Percentiles rank a stretch among this genome's conserved stretches.
Conservation (phyloP, 75 land plant species). For the Chamaecyparis obtusa region DNA sequence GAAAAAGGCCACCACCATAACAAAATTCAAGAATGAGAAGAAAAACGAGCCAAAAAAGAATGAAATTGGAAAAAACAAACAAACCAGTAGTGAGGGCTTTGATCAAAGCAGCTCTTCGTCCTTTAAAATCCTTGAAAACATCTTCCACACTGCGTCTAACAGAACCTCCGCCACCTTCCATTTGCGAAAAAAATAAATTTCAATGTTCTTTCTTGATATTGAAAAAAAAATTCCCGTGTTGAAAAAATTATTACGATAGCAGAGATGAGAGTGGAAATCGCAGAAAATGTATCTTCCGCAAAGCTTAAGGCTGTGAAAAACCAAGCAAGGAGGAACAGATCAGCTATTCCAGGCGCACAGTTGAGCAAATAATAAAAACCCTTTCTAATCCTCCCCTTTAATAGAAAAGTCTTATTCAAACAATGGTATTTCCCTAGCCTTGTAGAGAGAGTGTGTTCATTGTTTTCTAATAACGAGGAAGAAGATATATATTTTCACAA, state of each 20-base stretch:
- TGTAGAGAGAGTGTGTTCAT: not conserved
- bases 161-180: slow-evolving; percentile 16
- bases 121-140: slow-evolving; percentile 49
- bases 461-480: too few species aligned
- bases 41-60: slow-evolving; percentile 9
- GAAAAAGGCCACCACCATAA: not conserved
- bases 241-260: not conserved
- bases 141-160: slow-evolving; percentile 34
- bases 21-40: not conserved
- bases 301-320: not conserved
- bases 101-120: slow-evolving; percentile 49
- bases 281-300: not conserved
- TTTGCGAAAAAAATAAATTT: not conserved
- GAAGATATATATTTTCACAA: too few species aligned
- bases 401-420: not conserved
- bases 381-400: not conserved
- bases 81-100: slow-evolving; percentile 57
- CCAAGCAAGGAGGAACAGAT: not conserved
- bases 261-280: not conserved
- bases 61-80: not conserved
- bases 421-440: not conserved
- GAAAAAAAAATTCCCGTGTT: not conserved
- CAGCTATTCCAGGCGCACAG: not conserved
- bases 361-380: not conserved
- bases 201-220: not conserved